Conservation (phyloP, 768 basidiomycete species). For the Hirschioporus abietinus region DNA sequence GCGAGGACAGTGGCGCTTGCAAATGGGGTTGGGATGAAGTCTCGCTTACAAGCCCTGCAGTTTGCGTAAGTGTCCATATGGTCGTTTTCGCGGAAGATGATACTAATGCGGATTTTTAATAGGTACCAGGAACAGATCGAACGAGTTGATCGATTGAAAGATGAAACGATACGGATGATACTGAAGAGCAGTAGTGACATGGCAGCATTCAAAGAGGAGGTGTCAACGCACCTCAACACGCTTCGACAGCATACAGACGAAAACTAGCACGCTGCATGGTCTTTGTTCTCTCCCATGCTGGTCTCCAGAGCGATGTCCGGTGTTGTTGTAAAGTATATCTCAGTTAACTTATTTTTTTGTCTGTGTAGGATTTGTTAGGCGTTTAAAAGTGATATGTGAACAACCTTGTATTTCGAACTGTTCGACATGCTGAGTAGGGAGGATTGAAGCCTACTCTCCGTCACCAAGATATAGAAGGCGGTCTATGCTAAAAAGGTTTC, state of each 20-base stretch:
- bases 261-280: constrained; percentile 25
- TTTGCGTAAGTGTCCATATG: constrained; percentile 51
- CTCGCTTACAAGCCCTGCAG: constrained; percentile 68
- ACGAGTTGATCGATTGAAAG: constrained; percentile 65
- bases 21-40: constrained; percentile 79
- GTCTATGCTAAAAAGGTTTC: background rate
- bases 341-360: background rate
- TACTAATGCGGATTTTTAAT: constrained; percentile 11
- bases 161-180: constrained; percentile 76
- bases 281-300: constrained; percentile 12
- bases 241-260: constrained; percentile 34
- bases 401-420: too few relatives aligned
- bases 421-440: too few relatives aligned
- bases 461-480: too few relatives aligned
- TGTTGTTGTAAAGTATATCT: background rate
- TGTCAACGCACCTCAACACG: constrained; percentile 57
- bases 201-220: constrained; percentile 73
- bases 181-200: constrained; percentile 84
- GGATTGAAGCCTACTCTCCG: too few relatives aligned
- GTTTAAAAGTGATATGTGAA: background rate
- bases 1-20: constrained; percentile 73
- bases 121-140: constrained; percentile 80
- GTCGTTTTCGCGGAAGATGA: background rate
- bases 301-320: background rate
- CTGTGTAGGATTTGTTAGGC: constrained; percentile 1